A percentile compares a stretch with the other conserved stretches of the same genome.
phyloP scores from a whole-genome alignment of 441 rosid genomes.

The Arabidopsis hybrid region DNA sequence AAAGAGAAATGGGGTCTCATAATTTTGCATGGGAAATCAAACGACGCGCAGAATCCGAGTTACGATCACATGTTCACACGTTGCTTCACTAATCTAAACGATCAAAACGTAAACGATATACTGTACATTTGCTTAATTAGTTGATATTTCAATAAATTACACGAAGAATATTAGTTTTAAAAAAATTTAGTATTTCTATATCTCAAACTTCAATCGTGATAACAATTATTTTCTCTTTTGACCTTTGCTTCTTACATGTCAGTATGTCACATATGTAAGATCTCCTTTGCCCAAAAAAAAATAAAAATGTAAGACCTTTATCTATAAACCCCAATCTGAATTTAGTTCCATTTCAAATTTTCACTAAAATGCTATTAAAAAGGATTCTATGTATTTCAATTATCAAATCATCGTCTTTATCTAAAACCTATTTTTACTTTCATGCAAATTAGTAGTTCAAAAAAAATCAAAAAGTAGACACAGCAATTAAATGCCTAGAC shows the following conservation, averaged over 20 bases:
- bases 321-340: too few species aligned
- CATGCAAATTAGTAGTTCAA: conserved; percentile 3
- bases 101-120: conserved; percentile 19
- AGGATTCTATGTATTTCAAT: too few species aligned
- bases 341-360: too few species aligned
- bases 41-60: conserved; percentile 44
- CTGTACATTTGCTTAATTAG: background rate
- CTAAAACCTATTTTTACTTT: background rate
- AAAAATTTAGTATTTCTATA: background rate
- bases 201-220: conserved; percentile 15
- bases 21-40: conserved; percentile 43
- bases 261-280: too few species aligned
- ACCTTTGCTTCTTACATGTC: conserved; percentile 22
- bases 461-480: background rate
- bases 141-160: background rate
- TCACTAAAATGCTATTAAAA: too few species aligned
- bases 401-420: background rate
- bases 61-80: conserved; percentile 44
- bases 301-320: too few species aligned
- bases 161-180: background rate
- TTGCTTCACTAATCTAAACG: conserved; percentile 27
- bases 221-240: background rate
- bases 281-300: too few species aligned
- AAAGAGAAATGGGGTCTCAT: conserved; percentile 23
- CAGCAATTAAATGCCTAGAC: conserved; percentile 25